Evolutionary conservation across 176 grass and related monocot species (phyloP), one percentile per base, ranked within the genome.

Genomic region (Carex littledalei): DNA sequence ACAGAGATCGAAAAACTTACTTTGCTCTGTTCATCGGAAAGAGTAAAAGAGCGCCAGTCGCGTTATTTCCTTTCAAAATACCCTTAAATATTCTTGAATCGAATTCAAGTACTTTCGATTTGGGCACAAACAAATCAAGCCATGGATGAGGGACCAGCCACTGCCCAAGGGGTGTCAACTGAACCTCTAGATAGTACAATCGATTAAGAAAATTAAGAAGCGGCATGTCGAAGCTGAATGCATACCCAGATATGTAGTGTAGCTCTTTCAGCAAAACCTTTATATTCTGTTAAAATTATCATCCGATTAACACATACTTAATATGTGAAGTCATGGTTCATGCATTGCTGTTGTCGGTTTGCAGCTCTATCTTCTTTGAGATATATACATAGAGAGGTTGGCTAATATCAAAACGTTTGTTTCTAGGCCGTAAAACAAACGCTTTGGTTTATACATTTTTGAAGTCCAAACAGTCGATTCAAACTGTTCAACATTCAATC

Each of bases 41-140:
- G 34, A 92, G 59, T n/a, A 91, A 86, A 21, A 94, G 81, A 13
- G 89, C 2, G 6, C 87, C 90, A 0, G 17, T 43, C 0, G 80
- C 74, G 8, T 67, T 92, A 57, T 50, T 43, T 0, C 79, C 83
- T 7, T 63, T 49, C 0, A 93, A 67, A 35, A 95, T 54, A 26
- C 78, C 63, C 32, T 88, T 91, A 52, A 93, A 32, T 8, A 96
- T 86, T 5, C 63, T 73, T 2, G 32, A 8, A 12, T 96, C 91
- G 0, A 93, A 86, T 45, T 93, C 89, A 1, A 89, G 65, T 57
- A 93, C 81, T 3, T 66, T 86, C 0, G 89, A 90, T 37, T 74
- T 81, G 1, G 94, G 89, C 0, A 96, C 6, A 55, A 96, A 93
- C 39, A 93, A 79, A 82, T 88, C 92, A 14, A 96, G 32, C 94